Evolutionary conservation across 441 rosid genomes (phyloP).

Genomic region (Gossypium davidsonii): DNA sequence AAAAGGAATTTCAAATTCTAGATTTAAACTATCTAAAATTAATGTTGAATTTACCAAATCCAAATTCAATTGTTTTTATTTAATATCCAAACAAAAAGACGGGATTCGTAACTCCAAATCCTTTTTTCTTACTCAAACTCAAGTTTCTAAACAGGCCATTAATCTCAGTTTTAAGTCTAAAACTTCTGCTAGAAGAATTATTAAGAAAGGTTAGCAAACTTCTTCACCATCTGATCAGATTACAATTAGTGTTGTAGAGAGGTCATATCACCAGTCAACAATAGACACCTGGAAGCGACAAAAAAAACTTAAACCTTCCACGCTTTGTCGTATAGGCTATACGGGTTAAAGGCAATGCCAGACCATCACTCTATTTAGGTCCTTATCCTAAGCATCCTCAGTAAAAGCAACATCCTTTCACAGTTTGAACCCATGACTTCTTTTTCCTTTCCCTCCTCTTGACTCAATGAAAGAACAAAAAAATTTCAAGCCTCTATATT

Average conservation of each 20-base stretch:
- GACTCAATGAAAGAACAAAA: conserved; percentile 1
- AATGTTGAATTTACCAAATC: background rate
- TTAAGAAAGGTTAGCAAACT: background rate
- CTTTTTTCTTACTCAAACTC: background rate
- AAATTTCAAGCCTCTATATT: background rate
- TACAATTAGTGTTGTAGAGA: background rate
- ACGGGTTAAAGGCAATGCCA: background rate
- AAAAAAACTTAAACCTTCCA: conserved; percentile 2
- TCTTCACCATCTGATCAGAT: background rate
- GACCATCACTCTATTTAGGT: background rate
- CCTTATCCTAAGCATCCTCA: background rate
- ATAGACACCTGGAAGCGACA: background rate
- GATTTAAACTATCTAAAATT: background rate
- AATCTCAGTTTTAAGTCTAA: background rate
- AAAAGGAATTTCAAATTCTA: background rate
- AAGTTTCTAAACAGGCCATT: background rate
- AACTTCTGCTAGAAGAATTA: background rate
- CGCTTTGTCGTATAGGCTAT: background rate
- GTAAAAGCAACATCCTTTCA: background rate
- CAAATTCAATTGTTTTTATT: background rate
- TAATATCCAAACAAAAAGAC: background rate
- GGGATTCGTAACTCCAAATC: background rate
- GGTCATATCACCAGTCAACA: background rate
- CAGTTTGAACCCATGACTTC: background rate
- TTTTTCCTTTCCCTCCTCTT: background rate